These are phyloP conservation scores for Herpetomonas tarakana DNA, from an alignment of 208 protist species.

Conservation along the genomic window DNA sequence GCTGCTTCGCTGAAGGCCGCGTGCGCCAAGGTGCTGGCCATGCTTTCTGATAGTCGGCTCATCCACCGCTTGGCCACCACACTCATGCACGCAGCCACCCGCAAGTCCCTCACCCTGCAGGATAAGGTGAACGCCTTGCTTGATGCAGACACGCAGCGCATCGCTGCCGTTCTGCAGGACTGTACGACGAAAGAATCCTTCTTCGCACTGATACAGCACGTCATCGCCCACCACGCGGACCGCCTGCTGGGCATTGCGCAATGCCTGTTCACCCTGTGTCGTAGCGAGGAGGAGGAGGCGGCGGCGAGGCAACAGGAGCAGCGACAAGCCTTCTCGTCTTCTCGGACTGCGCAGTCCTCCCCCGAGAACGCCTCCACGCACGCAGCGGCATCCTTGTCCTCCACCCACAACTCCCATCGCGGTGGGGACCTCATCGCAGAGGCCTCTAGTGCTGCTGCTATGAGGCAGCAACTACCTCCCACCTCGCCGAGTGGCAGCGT, in stretches of 20 bases:
- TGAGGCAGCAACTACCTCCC: background rate
- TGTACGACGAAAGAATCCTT: conserved; percentile 45
- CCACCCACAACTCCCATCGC: background rate
- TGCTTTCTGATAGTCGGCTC: conserved; percentile 44
- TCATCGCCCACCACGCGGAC: conserved; percentile 23
- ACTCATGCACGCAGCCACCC: conserved; percentile 40
- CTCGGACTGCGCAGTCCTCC: conserved; percentile 1
- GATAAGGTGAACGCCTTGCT: conserved; percentile 65
- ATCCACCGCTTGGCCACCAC: conserved; percentile 39
- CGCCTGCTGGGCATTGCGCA: conserved; percentile 21
- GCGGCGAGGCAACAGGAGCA: too few relatives aligned
- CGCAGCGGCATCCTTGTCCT: background rate
- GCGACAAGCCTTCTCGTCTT: too few relatives aligned
- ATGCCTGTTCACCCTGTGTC: conserved; percentile 25
- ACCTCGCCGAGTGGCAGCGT: background rate
- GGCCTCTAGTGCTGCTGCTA: too few relatives aligned
- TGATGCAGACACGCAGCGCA: conserved; percentile 35
- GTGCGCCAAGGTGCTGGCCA: conserved; percentile 46
- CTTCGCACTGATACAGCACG: conserved; percentile 39
- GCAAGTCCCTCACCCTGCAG: conserved; percentile 45
- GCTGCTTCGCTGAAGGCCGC: conserved; percentile 53
- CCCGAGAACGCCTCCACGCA: background rate
- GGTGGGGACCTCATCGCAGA: too few relatives aligned
- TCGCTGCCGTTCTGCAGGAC: conserved; percentile 13
- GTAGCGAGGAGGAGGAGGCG: conserved; percentile 20